A percentile compares a stretch with the other conserved stretches of the same genome.
phyloP scores from a whole-genome alignment of 441 rosid genomes.

The Manihot esculenta region DNA sequence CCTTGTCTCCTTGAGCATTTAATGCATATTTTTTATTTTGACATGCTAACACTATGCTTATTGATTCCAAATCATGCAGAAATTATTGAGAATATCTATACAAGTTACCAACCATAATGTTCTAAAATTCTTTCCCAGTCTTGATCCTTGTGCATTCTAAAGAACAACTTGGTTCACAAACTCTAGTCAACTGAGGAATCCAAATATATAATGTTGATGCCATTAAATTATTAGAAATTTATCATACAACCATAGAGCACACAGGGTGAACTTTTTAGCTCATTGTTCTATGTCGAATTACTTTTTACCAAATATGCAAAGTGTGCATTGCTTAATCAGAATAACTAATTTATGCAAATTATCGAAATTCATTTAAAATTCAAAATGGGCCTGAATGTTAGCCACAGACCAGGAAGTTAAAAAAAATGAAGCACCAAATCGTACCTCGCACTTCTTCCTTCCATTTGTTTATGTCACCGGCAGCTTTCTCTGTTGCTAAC shows the following conservation, averaged over 20 bases:
- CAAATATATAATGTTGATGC: neutral
- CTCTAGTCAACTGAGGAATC: neutral
- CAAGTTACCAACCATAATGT: neutral
- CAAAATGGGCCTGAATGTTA: neutral
- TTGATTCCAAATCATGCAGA: neutral
- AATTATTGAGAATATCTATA: neutral
- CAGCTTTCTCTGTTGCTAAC: constrained; percentile 56
- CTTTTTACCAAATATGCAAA: neutral
- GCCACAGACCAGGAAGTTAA: neutral
- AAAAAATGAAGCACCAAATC: constrained; percentile 6
- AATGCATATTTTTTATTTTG: neutral
- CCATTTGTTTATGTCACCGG: constrained; percentile 62
- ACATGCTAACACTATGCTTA: neutral
- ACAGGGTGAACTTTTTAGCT: too few relatives aligned
- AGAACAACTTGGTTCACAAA: neutral
- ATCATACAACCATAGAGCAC: neutral
- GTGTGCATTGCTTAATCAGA: neutral
- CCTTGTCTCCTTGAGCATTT: neutral
- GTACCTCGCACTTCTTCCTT: constrained; percentile 81
- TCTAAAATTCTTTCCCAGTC: neutral
- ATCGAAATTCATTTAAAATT: neutral
- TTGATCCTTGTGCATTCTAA: neutral
- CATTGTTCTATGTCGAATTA: too few relatives aligned
- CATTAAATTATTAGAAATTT: neutral
- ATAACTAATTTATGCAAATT: neutral